Base-by-base conservation (phyloP, 371 early-diverging fungal genomes). In the Rhizopus sp. region DNA sequence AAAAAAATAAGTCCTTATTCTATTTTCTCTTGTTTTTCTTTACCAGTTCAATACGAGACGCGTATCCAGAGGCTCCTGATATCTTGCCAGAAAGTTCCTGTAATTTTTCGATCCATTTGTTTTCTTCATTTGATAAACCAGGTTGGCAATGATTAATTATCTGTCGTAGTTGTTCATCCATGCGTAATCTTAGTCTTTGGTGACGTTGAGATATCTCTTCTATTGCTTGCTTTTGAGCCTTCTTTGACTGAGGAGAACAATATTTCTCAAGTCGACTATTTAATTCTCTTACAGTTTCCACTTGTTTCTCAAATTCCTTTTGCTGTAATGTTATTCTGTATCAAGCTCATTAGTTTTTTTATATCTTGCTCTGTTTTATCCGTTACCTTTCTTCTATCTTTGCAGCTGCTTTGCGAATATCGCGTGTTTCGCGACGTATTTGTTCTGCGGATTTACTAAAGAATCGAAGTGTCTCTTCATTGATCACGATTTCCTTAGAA, bases 401-500 rank as follows among this genome's bases (percentile, higher is more conserved):
- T 5, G 38, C 16, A 35, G 58, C 68, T 3, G 60, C 62, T 17
- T 62, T 62, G 10, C 58, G 38, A 3, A 71, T 23, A 39, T 59
- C 59, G 37, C 54, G 59, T 5, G 62, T 54, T 34, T 66, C 70
- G n/a, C 53, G 50, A 33, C 61, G 63, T 30, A 75, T 48, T 15
- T 62, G 59, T 31, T 70, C 68, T 13, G 77, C 44, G 3, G 66
- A 47, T 32, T 62, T 60, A 7, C 55, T 39, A 33, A 80, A 57
- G 63, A 77, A 80, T 13, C 60, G 54, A 8, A 77, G 56, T 5
- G 77, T 67, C 32, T 76, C 73, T 40, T 77, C 73, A 16, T 60
- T 77, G 47, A 80, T 67, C 4, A 73, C 68, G 13, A 80, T 44
- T 47, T 70, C 66, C 46, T 79, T 74, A 12, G 68, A 64, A 30